Percentiles rank a stretch among this genome's conserved stretches.
phyloP scores from a whole-genome alignment of 345 rosid genomes.

The Litchi chinensis region DNA sequence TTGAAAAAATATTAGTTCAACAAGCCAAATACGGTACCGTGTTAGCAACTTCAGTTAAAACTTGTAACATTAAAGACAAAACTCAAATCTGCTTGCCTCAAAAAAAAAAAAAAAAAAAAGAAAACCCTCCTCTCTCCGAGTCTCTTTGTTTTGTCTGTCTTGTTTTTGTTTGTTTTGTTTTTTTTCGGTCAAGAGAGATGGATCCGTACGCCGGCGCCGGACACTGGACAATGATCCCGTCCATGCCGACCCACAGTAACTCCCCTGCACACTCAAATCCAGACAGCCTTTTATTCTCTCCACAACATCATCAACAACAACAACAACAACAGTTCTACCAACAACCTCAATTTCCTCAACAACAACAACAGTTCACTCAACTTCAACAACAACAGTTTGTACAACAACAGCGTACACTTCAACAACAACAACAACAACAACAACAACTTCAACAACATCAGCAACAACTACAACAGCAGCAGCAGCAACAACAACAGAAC shows the following conservation, averaged over 20 bases:
- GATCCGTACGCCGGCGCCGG: constrained; percentile 53
- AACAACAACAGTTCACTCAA: constrained; percentile 28
- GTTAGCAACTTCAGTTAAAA: neutral
- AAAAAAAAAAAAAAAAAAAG: too few species aligned
- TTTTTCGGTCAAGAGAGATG: constrained; percentile 12
- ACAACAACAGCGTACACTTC: constrained; percentile 28
- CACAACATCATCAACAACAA: constrained; percentile 29
- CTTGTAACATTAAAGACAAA: neutral
- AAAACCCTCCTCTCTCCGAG: too few species aligned
- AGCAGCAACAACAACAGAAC: constrained; percentile 43
- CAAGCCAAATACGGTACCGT: neutral
- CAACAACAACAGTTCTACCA: constrained; percentile 4
- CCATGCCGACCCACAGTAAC: constrained; percentile 46
- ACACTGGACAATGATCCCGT: constrained; percentile 56
- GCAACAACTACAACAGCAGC: constrained; percentile 40
- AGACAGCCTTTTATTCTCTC: constrained; percentile 49
- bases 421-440: constrained; percentile 37
- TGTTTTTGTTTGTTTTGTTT: too few species aligned
- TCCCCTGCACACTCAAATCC: constrained; percentile 55
- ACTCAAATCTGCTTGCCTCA: neutral
- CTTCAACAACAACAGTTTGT: constrained; percentile 42
- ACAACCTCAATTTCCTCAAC: constrained; percentile 35
- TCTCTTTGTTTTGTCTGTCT: too few species aligned
- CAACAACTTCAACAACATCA: constrained; percentile 42
- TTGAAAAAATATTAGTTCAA: neutral